Conservation (phyloP, 2,329 filamentous ascomycete species). For the Penicillium paneum region DNA sequence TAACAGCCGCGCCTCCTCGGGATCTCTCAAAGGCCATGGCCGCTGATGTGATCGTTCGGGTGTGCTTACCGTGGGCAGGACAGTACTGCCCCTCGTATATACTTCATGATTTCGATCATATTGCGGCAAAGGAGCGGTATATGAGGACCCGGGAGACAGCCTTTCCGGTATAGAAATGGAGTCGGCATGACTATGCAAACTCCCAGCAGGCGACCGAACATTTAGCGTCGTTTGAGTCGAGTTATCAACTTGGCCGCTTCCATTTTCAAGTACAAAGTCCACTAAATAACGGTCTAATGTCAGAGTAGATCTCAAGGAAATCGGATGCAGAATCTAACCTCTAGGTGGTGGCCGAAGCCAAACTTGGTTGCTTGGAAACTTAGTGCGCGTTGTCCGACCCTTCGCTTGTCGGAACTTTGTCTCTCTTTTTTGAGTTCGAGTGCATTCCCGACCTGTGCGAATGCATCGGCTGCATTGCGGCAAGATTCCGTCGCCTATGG, state of each 20-base stretch:
- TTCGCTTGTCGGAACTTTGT: conserved; percentile 17
- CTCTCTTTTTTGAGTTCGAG: conserved; percentile 7
- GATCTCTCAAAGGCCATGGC: conserved; percentile 21
- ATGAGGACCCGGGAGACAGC: background rate
- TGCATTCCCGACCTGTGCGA: conserved; percentile 17
- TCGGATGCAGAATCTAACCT: conserved; percentile 9
- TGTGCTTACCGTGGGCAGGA: background rate
- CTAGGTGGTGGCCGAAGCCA: conserved; percentile 22
- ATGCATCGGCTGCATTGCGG: conserved; percentile 21
- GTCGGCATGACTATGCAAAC: background rate
- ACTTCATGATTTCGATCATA: background rate
- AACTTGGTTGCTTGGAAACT: conserved; percentile 22
- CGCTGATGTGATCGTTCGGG: background rate
- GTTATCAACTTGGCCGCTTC: conserved; percentile 14
- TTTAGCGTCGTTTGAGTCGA: background rate
- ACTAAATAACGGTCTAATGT: conserved; percentile 8
- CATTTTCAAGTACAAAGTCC: conserved; percentile 22
- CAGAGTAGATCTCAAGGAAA: background rate
- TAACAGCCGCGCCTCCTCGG: conserved; percentile 17
- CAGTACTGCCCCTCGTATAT: background rate
- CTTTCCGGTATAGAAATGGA: background rate
- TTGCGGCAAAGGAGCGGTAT: background rate
- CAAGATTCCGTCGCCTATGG: conserved; percentile 16
- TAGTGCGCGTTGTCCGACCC: conserved; percentile 8
- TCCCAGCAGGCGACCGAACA: background rate